These are phyloP conservation scores for Pilasporangium apinafurcum DNA, from an alignment of 352 stramenopile species.

Conservation along the genomic window DNA sequence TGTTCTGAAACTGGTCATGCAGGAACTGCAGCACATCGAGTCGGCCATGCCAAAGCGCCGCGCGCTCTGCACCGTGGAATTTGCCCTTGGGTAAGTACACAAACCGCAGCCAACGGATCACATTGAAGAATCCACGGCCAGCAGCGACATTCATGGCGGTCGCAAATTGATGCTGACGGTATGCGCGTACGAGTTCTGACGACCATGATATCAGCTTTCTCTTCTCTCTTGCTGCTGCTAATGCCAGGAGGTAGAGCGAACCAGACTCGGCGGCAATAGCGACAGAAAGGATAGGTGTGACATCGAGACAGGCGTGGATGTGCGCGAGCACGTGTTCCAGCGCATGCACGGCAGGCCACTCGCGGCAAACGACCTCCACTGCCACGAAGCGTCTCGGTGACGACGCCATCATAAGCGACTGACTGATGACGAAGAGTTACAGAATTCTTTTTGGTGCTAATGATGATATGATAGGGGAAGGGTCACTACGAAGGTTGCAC, in stretches of 20 bases:
- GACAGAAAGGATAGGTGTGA: slow-evolving; percentile 22
- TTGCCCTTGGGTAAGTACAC: slow-evolving; percentile 24
- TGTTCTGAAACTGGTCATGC: slow-evolving; percentile 22
- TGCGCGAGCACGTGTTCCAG: slow-evolving; percentile 16
- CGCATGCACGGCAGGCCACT: slow-evolving; percentile 8
- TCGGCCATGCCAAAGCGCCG: slow-evolving; percentile 24
- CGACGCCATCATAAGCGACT: no score
- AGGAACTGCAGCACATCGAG: slow-evolving; percentile 26
- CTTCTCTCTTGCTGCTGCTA: slow-evolving; percentile 16
- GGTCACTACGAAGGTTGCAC: no score
- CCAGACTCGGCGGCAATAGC: slow-evolving; percentile 12
- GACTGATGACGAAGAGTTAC: no score
- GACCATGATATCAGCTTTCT: slow-evolving; percentile 23
- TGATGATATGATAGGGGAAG: no score
- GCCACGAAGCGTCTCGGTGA: no score
- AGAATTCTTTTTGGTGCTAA: no score
- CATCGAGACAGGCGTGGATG: slow-evolving; percentile 22
- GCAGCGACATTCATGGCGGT: slow-evolving; percentile 19
- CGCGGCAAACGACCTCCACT: slow-evolving; percentile 22
- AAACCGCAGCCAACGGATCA: slow-evolving; percentile 19
- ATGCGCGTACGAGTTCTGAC: slow-evolving; percentile 24
- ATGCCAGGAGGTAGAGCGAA: slow-evolving; percentile 15
- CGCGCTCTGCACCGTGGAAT: slow-evolving; percentile 26
- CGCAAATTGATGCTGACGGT: slow-evolving; percentile 31
- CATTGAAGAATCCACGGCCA: slow-evolving; percentile 11